Percentiles rank a stretch among this genome's conserved stretches.
phyloP scores from a whole-genome alignment of 352 stramenopile genomes.

The Pythium phragmiticola region DNA sequence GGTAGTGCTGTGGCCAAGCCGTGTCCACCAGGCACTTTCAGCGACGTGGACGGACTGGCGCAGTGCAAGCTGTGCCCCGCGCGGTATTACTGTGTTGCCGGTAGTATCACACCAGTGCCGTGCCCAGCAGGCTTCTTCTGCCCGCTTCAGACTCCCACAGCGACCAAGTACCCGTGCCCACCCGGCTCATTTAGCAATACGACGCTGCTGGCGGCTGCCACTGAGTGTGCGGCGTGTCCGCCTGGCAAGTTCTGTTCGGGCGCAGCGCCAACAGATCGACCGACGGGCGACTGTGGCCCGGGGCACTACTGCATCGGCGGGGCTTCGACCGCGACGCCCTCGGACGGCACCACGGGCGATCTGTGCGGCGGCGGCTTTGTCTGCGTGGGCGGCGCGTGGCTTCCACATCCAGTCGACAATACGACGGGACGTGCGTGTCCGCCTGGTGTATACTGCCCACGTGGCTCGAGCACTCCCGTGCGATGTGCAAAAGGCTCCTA shows the following conservation, averaged over 20 bases:
- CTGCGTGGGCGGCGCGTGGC: constrained; percentile 59
- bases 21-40: constrained; percentile 73
- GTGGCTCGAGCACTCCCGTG: constrained; percentile 46
- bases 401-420: constrained; percentile 50
- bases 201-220: constrained; percentile 32
- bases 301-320: constrained; percentile 69
- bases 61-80: constrained; percentile 74
- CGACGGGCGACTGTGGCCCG: constrained; percentile 58
- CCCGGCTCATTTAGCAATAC: constrained; percentile 62
- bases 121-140: constrained; percentile 85
- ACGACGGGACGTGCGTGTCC: constrained; percentile 54
- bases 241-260: constrained; percentile 83
- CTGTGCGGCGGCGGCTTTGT: constrained; percentile 54
- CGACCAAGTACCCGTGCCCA: constrained; percentile 53
- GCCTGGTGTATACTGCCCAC: constrained; percentile 66
- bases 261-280: constrained; percentile 40
- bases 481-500: constrained; percentile 71
- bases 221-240: constrained; percentile 56
- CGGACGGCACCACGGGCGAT: constrained; percentile 45
- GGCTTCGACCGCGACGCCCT: constrained; percentile 36
- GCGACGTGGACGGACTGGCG: constrained; percentile 47
- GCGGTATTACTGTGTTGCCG: constrained; percentile 64
- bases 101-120: constrained; percentile 34
- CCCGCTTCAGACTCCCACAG: constrained; percentile 41
- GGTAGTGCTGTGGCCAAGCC: constrained; percentile 43